Evolutionary conservation across 2,329 filamentous ascomycete genomes (phyloP), one percentile per base, ranked within the genome.

Genomic region (Coleophoma eucalyptorum): DNA sequence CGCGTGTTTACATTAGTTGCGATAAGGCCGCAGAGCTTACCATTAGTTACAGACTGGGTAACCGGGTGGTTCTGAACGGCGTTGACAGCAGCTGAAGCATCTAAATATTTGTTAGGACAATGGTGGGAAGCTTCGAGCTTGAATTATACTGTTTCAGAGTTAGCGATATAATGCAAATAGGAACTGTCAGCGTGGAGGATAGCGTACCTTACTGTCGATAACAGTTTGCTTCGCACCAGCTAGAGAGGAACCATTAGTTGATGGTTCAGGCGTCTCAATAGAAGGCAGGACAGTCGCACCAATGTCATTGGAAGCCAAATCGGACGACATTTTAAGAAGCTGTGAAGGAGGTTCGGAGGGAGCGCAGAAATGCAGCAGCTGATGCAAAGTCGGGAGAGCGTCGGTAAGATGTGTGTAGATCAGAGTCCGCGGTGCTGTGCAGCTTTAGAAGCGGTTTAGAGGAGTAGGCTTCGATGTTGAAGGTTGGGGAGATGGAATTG

Each of bases 1-100:
- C 46, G 49, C 43, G 34, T 15, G 16, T 18, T n/a, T 12, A 8
- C 26, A 26, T 26, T 35, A 33, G 33, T 37, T 46, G 33, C 20
- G 26, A 53, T 33, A 51, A 38, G 10, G 32, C 32, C 31, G 41
- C 19, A 48, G 13, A 33, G 45, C 61, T 31, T 61, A 65, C 63
- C 62, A 42, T 66, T 63, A 31, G 60, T 55, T 5, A 64, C 53
- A 47, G 55, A 62, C 48, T 66, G 62, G 19, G 65, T 65, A 31
- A 65, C 46, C 15, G 65, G 63, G 48, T 66, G 62, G 38, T 63
- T 65, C 49, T 62, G 56, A 43, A 65, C 57, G 37, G 65, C 58
- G 53, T 59, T 61, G 43, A 58, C 56, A n/a, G 65, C 62, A 48
- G 63, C 56, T 35, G 62, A 57, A 44, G 62, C 57, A 58, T 60